Conservation (phyloP, 2,329 filamentous ascomycete genomes). For the Canariomyces notabilis region DNA sequence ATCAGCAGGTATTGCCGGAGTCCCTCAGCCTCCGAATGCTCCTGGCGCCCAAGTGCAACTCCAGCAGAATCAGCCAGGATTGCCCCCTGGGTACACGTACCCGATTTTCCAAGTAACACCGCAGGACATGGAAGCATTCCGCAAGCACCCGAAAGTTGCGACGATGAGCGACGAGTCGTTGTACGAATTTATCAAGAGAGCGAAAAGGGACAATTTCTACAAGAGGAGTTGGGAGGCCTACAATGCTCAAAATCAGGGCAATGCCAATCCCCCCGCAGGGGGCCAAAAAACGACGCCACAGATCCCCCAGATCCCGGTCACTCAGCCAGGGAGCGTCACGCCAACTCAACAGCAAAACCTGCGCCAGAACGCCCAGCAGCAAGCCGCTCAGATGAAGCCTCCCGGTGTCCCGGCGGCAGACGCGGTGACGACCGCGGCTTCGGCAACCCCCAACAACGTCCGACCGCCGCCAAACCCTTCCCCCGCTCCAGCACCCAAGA, state of each 20-base stretch:
- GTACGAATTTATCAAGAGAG: slow-evolving; percentile 12
- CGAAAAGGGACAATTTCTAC: slow-evolving; percentile 14
- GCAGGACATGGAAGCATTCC: slow-evolving; percentile 26
- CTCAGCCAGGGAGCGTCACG: slow-evolving; percentile 2
- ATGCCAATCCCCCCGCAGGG: slow-evolving; percentile 2
- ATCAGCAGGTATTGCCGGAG: neutral
- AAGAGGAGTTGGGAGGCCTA: slow-evolving; percentile 14
- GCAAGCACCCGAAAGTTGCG: slow-evolving; percentile 22
- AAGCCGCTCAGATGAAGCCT: slow-evolving; percentile 21
- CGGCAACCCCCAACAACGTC: slow-evolving; percentile 26
- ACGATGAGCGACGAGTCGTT: slow-evolving; percentile 6
- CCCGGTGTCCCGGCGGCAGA: slow-evolving; percentile 6
- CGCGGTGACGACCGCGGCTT: slow-evolving; percentile 10
- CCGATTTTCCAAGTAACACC: slow-evolving; percentile 25
- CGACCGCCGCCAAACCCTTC: slow-evolving; percentile 33
- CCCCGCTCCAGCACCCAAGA: slow-evolving; percentile 38
- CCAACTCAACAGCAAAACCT: slow-evolving; percentile 18
- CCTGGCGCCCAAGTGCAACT: slow-evolving; percentile 14
- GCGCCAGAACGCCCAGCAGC: slow-evolving; percentile 16
- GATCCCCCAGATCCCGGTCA: neutral
- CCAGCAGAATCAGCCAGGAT: neutral
- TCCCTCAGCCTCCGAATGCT: slow-evolving; percentile 4
- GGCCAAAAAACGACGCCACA: slow-evolving; percentile 6
- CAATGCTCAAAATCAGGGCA: slow-evolving; percentile 9
- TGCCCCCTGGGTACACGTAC: slow-evolving; percentile 22